These are phyloP conservation scores for Candida railenensis DNA, from an alignment of 805 yeast genomes.

Conservation along the genomic window DNA sequence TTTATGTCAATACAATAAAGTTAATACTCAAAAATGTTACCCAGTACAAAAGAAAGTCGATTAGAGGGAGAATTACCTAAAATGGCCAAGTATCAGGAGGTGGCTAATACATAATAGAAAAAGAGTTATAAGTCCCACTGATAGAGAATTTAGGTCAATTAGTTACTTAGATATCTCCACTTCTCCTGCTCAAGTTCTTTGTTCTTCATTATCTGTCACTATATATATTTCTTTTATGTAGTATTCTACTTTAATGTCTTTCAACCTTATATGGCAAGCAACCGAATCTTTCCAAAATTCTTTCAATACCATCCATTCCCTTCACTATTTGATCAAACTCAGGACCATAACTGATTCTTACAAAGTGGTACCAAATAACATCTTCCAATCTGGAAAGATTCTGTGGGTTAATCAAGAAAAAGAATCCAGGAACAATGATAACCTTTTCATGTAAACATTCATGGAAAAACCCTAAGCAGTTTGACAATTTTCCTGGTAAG, in stretches of 20 bases:
- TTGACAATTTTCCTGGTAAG: slow-evolving; percentile 54
- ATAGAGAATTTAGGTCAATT: too few relatives aligned
- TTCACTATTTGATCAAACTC: slow-evolving; percentile 47
- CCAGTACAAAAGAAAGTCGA: too few relatives aligned
- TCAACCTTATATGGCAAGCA: slow-evolving; percentile 35
- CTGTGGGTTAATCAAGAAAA: slow-evolving; percentile 58
- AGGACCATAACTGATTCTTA: slow-evolving; percentile 61
- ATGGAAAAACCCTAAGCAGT: slow-evolving; percentile 62
- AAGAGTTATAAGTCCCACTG: too few relatives aligned
- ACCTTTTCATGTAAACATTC: slow-evolving; percentile 60
- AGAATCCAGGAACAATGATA: slow-evolving; percentile 62
- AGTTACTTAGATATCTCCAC: too few relatives aligned
- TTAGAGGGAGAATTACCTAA: too few relatives aligned
- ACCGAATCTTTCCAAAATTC: slow-evolving; percentile 42
- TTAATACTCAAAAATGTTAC: too few relatives aligned
- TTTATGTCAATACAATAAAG: too few relatives aligned
- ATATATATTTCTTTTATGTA: background rate
- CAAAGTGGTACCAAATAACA: slow-evolving; percentile 58
- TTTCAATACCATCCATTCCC: slow-evolving; percentile 63
- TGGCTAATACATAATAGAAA: too few relatives aligned
- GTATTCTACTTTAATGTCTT: background rate
- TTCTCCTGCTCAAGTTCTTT: too few relatives aligned
- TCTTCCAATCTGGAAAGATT: slow-evolving; percentile 48
- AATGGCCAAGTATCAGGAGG: too few relatives aligned
- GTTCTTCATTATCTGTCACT: too few relatives aligned